Conservation (phyloP, 257 asterid genomes). For the Solanum pennellii region DNA sequence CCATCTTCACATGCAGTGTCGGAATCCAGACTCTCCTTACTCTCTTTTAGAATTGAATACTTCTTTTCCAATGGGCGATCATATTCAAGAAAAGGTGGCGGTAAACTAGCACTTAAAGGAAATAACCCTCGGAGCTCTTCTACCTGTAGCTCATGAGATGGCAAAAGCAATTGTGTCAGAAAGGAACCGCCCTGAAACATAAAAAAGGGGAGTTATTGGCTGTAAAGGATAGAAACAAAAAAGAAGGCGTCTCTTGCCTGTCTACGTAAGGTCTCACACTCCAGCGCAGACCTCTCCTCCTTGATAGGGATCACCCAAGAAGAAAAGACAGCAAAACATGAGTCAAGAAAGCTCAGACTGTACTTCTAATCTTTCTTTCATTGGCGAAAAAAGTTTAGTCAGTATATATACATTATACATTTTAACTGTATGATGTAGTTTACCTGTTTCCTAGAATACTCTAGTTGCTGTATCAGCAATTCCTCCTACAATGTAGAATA, state of each 20-base stretch:
- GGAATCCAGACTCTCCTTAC: constrained; percentile 28
- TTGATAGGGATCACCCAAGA: constrained; percentile 8
- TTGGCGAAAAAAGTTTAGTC: background rate
- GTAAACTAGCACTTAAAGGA: constrained; percentile 5
- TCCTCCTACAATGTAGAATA: constrained; percentile 33
- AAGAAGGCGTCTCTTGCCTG: constrained; percentile 21
- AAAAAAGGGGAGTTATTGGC: background rate
- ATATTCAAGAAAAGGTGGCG: constrained; percentile 23
- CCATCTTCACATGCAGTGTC: constrained; percentile 28
- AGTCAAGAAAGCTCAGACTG: background rate
- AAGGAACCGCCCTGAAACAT: background rate
- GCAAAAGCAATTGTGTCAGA: background rate
- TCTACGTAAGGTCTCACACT: constrained; percentile 37
- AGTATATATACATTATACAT: background rate
- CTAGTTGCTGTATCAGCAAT: constrained; percentile 35
- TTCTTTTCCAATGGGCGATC: constrained; percentile 1
- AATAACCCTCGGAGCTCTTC: constrained; percentile 23
- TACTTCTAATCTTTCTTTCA: background rate
- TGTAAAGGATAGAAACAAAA: background rate
- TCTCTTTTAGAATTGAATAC: constrained; percentile 9
- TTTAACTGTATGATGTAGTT: background rate
- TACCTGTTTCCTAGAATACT: constrained; percentile 37
- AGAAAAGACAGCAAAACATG: background rate
- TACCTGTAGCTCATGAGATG: constrained; percentile 18
- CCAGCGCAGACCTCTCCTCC: constrained; percentile 43